These are phyloP conservation scores for Arthonia radiata DNA, from an alignment of 495 filamentous ascomycete species.

Conservation along the genomic window DNA sequence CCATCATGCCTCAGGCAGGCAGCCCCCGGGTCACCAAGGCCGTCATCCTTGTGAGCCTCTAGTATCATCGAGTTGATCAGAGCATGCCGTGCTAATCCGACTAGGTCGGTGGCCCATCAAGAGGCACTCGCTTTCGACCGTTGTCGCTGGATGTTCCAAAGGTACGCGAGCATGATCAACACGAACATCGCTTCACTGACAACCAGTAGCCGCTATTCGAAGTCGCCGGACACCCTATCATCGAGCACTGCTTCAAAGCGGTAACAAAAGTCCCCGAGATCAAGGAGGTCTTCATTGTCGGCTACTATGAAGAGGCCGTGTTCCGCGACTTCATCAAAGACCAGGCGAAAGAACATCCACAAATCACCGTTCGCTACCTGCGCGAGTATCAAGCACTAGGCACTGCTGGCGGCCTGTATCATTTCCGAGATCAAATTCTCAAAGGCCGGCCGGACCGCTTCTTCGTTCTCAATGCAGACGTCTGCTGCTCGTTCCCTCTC, in stretches of 20 bases:
- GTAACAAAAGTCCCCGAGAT: slow-evolving; percentile 78
- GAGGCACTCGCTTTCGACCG: slow-evolving; percentile 90
- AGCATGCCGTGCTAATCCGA: slow-evolving; percentile 6
- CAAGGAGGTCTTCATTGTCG: slow-evolving; percentile 88
- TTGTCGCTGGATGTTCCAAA: slow-evolving; percentile 94
- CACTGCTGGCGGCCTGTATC: slow-evolving; percentile 90
- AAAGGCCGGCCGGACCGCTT: slow-evolving; percentile 85
- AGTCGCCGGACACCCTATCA: slow-evolving; percentile 91
- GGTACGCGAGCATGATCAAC: slow-evolving; percentile 28
- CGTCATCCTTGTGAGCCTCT: slow-evolving; percentile 33
- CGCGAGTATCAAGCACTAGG: slow-evolving; percentile 94
- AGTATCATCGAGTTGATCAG: slow-evolving; percentile 1
- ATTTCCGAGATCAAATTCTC: slow-evolving; percentile 97
- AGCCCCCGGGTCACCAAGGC: too few species aligned
- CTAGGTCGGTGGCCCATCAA: slow-evolving; percentile 77
- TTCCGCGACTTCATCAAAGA: slow-evolving; percentile 98
- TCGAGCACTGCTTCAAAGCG: slow-evolving; percentile 89
- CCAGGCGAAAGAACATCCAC: slow-evolving; percentile 55
- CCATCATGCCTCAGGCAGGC: too few species aligned
- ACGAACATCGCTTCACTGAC: slow-evolving; percentile 1
- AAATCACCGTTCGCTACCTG: slow-evolving; percentile 81
- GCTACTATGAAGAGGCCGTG: slow-evolving; percentile 93
- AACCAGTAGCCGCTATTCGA: slow-evolving; percentile 73
- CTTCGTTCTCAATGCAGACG: slow-evolving; percentile 95
- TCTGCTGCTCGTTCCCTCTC: slow-evolving; percentile 96